Conservation (phyloP, 2,329 filamentous ascomycete genomes). For the Paraphaeosphaeria minitans region DNA sequence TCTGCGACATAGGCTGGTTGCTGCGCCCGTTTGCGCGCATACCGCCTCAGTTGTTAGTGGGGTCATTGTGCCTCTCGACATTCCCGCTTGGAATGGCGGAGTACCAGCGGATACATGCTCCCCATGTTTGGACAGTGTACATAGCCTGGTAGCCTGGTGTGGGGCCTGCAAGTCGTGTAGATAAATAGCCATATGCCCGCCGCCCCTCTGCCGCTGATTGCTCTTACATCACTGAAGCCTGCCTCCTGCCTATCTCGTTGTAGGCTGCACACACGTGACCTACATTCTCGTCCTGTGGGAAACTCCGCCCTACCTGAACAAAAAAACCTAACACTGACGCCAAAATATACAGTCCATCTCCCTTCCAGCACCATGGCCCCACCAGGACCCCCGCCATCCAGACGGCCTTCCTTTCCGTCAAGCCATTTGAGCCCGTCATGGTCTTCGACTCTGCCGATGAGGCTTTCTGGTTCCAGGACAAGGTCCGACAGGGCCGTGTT, state of each 20-base stretch:
- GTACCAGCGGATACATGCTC: background rate
- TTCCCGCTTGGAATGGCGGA: background rate
- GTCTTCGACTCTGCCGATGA: conserved; percentile 23
- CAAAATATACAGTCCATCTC: background rate
- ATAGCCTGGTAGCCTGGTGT: background rate
- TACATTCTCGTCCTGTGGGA: background rate
- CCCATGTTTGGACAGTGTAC: background rate
- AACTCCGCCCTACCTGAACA: no score
- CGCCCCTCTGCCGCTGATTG: background rate
- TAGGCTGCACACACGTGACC: background rate
- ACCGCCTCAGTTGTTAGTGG: background rate
- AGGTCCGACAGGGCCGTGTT: conserved; percentile 27
- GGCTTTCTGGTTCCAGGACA: conserved; percentile 24
- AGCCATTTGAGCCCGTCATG: conserved; percentile 30
- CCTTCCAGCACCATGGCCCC: conserved; percentile 14
- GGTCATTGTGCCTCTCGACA: background rate
- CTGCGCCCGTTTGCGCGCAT: background rate
- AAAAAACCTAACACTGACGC: background rate
- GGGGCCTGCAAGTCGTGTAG: background rate
- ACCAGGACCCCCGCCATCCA: conserved; percentile 9
- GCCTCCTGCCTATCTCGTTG: background rate
- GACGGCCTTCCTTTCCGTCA: conserved; percentile 26
- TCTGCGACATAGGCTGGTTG: background rate
- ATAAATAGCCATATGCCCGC: background rate
- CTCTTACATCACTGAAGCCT: background rate